Evolutionary conservation across 495 filamentous ascomycete genomes (phyloP).

Genomic region (Xylaria castorea): DNA sequence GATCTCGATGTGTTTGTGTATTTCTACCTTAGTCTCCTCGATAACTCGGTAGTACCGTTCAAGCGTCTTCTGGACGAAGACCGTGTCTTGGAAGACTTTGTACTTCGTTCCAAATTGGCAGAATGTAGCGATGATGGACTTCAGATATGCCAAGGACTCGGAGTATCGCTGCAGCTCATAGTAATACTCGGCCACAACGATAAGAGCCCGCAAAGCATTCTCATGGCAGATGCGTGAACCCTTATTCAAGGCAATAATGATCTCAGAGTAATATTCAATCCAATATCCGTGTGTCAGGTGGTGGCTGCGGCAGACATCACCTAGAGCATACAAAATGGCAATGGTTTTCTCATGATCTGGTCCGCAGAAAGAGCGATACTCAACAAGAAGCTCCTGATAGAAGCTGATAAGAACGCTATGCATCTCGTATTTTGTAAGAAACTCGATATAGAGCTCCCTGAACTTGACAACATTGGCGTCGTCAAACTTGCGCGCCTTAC

Average conservation of each 20-base stretch:
- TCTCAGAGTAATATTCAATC: constrained; percentile 24
- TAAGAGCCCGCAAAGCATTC: constrained; percentile 17
- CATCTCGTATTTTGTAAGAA: constrained; percentile 20
- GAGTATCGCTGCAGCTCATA: constrained; percentile 20
- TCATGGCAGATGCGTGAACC: constrained; percentile 20
- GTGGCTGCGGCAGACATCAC: constrained; percentile 20
- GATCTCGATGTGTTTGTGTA: constrained; percentile 16
- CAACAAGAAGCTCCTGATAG: constrained; percentile 20
- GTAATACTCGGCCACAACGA: constrained; percentile 21
- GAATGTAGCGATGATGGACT: constrained; percentile 22
- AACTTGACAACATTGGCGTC: constrained; percentile 17
- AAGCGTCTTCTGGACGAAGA: constrained; percentile 20
- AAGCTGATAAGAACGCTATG: constrained; percentile 19
- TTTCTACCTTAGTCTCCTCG: constrained; percentile 18
- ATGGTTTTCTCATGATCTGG: constrained; percentile 14
- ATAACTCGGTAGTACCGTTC: constrained; percentile 18
- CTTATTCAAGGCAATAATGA: constrained; percentile 17
- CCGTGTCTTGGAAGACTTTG: constrained; percentile 19
- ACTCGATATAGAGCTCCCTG: constrained; percentile 12
- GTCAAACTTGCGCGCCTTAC: constrained; percentile 15
- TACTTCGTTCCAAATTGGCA: constrained; percentile 21
- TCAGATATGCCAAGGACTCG: constrained; percentile 15
- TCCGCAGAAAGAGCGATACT: constrained; percentile 20
- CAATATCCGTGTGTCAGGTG: constrained; percentile 22
- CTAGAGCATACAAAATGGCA: constrained; percentile 16